These are phyloP conservation scores for Aspergillus latus DNA, from an alignment of 2,329 filamentous ascomycete species.

Conservation along the genomic window DNA sequence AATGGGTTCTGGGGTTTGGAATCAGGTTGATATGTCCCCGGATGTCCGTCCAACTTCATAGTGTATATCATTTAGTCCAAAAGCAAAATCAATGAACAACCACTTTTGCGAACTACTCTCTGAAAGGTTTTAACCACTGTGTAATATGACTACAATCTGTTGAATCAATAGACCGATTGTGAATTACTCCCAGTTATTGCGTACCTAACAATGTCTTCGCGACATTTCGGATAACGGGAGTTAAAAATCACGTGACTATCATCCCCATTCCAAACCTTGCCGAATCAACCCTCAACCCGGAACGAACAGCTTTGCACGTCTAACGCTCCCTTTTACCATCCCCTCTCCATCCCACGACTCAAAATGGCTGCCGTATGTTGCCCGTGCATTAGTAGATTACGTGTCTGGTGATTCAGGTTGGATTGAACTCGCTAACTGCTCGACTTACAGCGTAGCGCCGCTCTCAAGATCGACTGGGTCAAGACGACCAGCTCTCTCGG, in stretches of 20 bases:
- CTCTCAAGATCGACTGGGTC: constrained; percentile 98
- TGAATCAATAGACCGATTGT: too few relatives aligned
- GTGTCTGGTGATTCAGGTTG: not conserved
- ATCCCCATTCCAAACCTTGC: constrained; percentile 40
- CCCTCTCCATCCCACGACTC: constrained; percentile 29
- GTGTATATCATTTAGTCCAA: constrained; percentile 40
- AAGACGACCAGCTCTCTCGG: constrained; percentile 92
- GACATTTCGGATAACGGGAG: constrained; percentile 31
- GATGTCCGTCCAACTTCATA: constrained; percentile 26
- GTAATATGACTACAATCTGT: too few relatives aligned
- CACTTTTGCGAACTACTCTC: not conserved
- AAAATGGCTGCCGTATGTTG: constrained; percentile 47
- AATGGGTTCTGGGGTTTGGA: constrained; percentile 34
- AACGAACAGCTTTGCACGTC: constrained; percentile 37
- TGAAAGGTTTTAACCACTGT: not conserved
- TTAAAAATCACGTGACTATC: constrained; percentile 31
- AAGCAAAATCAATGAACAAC: constrained; percentile 29
- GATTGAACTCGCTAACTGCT: constrained; percentile 25
- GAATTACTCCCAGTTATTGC: too few relatives aligned
- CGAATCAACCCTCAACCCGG: constrained; percentile 38
- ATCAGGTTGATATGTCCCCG: constrained; percentile 29
- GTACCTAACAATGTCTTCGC: constrained; percentile 9
- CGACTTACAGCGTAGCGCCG: constrained; percentile 78
- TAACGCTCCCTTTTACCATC: constrained; percentile 32
- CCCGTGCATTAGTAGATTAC: not conserved